Evolutionary conservation across 2,329 filamentous ascomycete genomes (phyloP), one percentile per base, ranked within the genome.

Genomic region (Colletotrichum simmondsii): DNA sequence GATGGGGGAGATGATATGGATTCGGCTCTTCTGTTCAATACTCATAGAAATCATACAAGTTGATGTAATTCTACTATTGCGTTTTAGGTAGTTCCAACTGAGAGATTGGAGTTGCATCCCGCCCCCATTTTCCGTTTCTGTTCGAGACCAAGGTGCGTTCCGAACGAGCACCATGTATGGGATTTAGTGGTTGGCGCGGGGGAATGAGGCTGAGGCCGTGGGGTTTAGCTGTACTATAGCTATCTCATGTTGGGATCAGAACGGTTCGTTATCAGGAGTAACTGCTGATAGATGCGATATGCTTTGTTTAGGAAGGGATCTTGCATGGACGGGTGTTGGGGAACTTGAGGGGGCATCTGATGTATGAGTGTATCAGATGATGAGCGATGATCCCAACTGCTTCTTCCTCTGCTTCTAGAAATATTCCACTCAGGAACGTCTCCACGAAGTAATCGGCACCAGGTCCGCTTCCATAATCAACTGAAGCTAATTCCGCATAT

Each of bases 111-210:
- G 28, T 58, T 68, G 65, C 52, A 24, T 12, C 52, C 2, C 63
- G n/a, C 54, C 26, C 37, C 66, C 37, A 54, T 60, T 65, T 46
- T 42, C 54, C 58, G 32, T 65, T 65, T 60, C 32, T 69, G 46
- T 56, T 54, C 35, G 65, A 68, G 69, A 68, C 58, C 68, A 42
- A 32, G 24, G 61, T 22, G 46, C n/a, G 49, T 30, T 58, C 52
- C 30, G 58, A 8, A 42, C 37, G 37, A 42, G 37, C 37, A 42
- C 37, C 37, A 19, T 7, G 70, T 70, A 65, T 70, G 59, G 65
- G 54, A 54, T 72, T 72, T 28, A 70, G 69, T 72, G 46, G 19
- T 54, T 35, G n/a, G 49, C 66, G 66, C n/a, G 70, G 59, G 65
- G 68, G 5, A n/a, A 8, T 26, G 37, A 58, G 59, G 68, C 30